These are phyloP conservation scores for Mollisia scopiformis DNA, from an alignment of 2,329 filamentous ascomycete genomes.

Conservation along the genomic window DNA sequence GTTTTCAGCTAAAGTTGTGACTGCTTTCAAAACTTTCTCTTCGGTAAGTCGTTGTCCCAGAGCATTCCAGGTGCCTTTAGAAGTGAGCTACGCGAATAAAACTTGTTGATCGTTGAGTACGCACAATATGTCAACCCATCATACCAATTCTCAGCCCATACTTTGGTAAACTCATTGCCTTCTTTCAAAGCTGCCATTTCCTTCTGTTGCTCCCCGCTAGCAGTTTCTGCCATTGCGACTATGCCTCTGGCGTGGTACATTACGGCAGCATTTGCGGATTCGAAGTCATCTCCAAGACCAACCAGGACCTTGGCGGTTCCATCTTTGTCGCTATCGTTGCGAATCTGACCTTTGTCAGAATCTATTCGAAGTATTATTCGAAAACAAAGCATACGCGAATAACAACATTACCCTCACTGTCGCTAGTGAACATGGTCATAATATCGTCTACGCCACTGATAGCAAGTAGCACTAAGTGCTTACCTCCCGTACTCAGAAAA, in stretches of 20 bases:
- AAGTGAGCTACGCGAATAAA: not conserved
- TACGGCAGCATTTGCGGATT: slow-evolving; percentile 75
- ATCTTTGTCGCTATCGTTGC: slow-evolving; percentile 66
- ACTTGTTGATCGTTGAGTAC: not conserved
- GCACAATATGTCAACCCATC: slow-evolving; percentile 87
- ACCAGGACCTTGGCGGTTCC: slow-evolving; percentile 67
- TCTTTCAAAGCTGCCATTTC: slow-evolving; percentile 50
- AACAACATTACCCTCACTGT: slow-evolving; percentile 65
- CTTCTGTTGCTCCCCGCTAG: slow-evolving; percentile 45
- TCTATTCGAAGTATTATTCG: slow-evolving; percentile 11
- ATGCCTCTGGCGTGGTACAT: slow-evolving; percentile 85
- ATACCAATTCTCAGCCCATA: slow-evolving; percentile 85
- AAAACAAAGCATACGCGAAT: slow-evolving; percentile 55
- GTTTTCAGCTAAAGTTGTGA: slow-evolving; percentile 70
- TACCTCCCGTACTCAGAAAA: slow-evolving; percentile 73
- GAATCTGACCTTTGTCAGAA: slow-evolving; percentile 44
- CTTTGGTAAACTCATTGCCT: slow-evolving; percentile 49
- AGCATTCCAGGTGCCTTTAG: slow-evolving; percentile 83
- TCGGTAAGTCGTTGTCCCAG: slow-evolving; percentile 83
- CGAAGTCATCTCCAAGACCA: slow-evolving; percentile 72
- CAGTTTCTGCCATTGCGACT: slow-evolving; percentile 49
- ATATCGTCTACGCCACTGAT: slow-evolving; percentile 76
- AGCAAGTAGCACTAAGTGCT: slow-evolving; percentile 77
- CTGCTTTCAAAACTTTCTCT: slow-evolving; percentile 74
- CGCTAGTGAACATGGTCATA: slow-evolving; percentile 69